Conservation (phyloP, 768 basidiomycete species). For the Kondoa subrosea region DNA sequence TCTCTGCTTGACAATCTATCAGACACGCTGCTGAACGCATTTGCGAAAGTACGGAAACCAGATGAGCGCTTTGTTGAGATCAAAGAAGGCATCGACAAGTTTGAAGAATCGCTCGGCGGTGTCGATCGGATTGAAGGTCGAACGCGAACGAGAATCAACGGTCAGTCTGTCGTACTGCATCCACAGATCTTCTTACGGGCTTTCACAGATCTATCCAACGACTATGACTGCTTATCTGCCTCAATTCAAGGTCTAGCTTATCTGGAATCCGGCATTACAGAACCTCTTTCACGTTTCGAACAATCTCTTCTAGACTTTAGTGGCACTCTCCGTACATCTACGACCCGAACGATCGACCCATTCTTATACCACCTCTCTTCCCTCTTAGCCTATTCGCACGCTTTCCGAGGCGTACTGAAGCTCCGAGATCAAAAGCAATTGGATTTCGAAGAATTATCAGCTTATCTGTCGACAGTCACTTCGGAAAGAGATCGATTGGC, state of each 20-base stretch:
- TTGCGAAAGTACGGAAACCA: constrained; percentile 85
- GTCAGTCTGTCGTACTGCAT: constrained; percentile 34
- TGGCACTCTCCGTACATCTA: constrained; percentile 37
- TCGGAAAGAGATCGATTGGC: constrained; percentile 81
- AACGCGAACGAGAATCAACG: constrained; percentile 62
- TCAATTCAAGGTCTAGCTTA: constrained; percentile 94
- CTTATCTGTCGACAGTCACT: constrained; percentile 83
- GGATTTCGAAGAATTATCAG: constrained; percentile 91
- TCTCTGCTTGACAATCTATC: constrained; percentile 83
- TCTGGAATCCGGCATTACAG: constrained; percentile 94
- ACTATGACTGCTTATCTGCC: constrained; percentile 93
- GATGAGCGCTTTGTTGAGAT: constrained; percentile 88
- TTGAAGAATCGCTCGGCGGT: constrained; percentile 73
- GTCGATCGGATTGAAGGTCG: constrained; percentile 69
- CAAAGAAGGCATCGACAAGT: constrained; percentile 82
- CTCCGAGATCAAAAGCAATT: constrained; percentile 95
- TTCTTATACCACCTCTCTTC: constrained; percentile 80
- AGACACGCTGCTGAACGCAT: constrained; percentile 89
- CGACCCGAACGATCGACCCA: constrained; percentile 77
- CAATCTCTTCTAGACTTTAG: constrained; percentile 92
- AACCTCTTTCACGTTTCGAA: constrained; percentile 89
- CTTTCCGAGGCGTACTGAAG: constrained; percentile 83
- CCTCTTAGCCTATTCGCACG: constrained; percentile 77
- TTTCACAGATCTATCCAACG: constrained; percentile 77
- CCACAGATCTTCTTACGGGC: neutral